phyloP scores from a whole-genome alignment of 495 filamentous ascomycete genomes.

The Neurospora sp. region DNA sequence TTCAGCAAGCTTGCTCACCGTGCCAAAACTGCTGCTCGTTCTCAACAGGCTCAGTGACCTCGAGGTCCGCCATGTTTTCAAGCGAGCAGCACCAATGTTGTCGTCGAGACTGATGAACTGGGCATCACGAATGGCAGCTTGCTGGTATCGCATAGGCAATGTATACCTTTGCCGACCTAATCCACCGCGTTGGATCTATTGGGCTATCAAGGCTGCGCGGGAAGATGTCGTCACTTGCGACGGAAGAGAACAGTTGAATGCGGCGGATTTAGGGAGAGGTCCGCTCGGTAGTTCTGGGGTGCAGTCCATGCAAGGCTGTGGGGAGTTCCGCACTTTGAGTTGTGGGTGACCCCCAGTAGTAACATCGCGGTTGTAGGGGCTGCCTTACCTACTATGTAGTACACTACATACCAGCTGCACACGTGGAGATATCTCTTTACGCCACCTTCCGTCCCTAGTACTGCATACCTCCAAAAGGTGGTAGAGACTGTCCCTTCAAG shows the following conservation, averaged over 20 bases:
- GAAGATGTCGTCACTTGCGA: not conserved
- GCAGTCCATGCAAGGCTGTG: not conserved
- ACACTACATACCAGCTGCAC: not conserved
- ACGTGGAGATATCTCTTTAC: not conserved
- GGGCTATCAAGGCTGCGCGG: not conserved
- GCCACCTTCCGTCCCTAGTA: not conserved
- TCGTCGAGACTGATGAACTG: not conserved
- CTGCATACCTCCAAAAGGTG: not conserved
- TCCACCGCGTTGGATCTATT: not conserved
- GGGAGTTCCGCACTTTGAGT: not conserved
- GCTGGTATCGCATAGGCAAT: not conserved
- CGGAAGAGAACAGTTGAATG: not conserved
- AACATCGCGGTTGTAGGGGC: not conserved
- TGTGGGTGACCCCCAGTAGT: not conserved
- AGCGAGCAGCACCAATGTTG: constrained; percentile 11
- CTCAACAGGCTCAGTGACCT: constrained; percentile 60
- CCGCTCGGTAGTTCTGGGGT: not conserved
- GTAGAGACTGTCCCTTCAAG: not conserved
- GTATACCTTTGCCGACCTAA: not conserved
- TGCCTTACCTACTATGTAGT: not conserved
- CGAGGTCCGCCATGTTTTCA: constrained; percentile 48
- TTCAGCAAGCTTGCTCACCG: constrained; percentile 44
- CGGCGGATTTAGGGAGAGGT: not conserved
- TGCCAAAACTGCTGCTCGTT: constrained; percentile 90
- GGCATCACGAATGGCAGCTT: constrained; percentile 18